A percentile compares a stretch with the other conserved stretches of the same genome.
Conservation (phyloP, 495 filamentous ascomycete genomes). For the Neurospora sp. region DNA sequence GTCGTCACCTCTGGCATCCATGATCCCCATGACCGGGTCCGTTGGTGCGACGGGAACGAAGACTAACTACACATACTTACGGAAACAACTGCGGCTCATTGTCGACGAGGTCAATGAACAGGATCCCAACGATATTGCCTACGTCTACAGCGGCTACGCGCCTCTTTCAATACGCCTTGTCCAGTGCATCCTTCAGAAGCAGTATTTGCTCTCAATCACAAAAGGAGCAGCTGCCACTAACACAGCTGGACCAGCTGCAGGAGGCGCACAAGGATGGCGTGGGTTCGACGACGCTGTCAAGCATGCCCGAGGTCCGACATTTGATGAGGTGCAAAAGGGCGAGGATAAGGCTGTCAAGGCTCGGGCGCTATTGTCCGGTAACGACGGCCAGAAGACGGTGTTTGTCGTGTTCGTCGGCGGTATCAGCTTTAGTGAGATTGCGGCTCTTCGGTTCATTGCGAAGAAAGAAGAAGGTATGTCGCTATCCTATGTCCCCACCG, state of each 20-base stretch:
- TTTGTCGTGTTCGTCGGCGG: conserved; percentile 94
- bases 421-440: conserved; percentile 91
- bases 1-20: conserved; percentile 55
- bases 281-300: conserved; percentile 86
- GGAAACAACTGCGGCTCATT: conserved; percentile 77
- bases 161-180: conserved; percentile 87
- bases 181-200: conserved; percentile 92
- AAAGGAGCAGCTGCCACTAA: conserved; percentile 43
- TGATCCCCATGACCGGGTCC: conserved; percentile 55
- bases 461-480: conserved; percentile 67
- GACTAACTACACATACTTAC: conserved; percentile 84
- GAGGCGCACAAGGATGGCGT: conserved; percentile 71
- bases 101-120: conserved; percentile 96
- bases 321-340: conserved; percentile 87
- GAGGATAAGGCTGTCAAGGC: conserved; percentile 89
- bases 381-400: conserved; percentile 67
- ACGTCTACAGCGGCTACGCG: conserved; percentile 95
- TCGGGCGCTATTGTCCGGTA: conserved; percentile 68
- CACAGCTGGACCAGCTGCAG: conserved; percentile 36
- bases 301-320: conserved; percentile 72
- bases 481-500: background rate
- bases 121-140: conserved; percentile 92
- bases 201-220: conserved; percentile 61
- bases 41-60: conserved; percentile 50
- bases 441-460: conserved; percentile 83